A percentile compares a stretch with the other conserved stretches of the same genome.
These are phyloP conservation scores for Penicillium frequentans DNA, from an alignment of 2,329 filamentous ascomycete genomes.

Conservation along the genomic window DNA sequence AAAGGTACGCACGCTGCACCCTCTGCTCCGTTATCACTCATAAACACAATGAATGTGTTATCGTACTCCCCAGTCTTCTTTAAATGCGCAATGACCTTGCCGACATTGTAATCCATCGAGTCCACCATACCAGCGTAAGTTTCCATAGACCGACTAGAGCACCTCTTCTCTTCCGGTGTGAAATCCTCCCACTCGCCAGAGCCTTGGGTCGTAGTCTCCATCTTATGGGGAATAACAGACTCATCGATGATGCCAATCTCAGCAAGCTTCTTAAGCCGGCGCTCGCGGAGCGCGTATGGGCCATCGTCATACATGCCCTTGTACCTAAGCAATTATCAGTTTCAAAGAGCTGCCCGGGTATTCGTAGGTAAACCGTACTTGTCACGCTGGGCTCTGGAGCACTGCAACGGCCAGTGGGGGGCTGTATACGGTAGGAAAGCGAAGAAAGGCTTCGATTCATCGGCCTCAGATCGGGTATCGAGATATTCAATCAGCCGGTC, in stretches of 20 bases:
- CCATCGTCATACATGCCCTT: slow-evolving; percentile 47
- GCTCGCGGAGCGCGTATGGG: slow-evolving; percentile 46
- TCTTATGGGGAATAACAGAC: slow-evolving; percentile 9
- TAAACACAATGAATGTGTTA: slow-evolving; percentile 40
- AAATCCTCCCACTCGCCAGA: slow-evolving; percentile 16
- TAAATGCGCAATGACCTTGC: slow-evolving; percentile 33
- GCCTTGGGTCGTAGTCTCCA: slow-evolving; percentile 6
- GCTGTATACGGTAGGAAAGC: slow-evolving; percentile 50
- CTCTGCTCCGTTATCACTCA: slow-evolving; percentile 42
- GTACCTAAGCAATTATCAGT: slow-evolving; percentile 29
- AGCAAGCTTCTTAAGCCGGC: slow-evolving; percentile 46
- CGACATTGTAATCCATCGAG: slow-evolving; percentile 34
- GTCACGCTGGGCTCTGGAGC: slow-evolving; percentile 30
- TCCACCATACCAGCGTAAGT: slow-evolving; percentile 39
- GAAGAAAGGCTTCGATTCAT: slow-evolving; percentile 47
- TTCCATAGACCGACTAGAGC: slow-evolving; percentile 36
- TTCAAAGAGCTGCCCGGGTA: slow-evolving; percentile 3
- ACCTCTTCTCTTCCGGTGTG: slow-evolving; percentile 18
- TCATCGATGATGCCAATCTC: slow-evolving; percentile 42
- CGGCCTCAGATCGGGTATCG: slow-evolving; percentile 29
- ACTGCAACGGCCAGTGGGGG: slow-evolving; percentile 53
- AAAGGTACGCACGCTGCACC: slow-evolving; percentile 20
- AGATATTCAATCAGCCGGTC: slow-evolving; percentile 30
- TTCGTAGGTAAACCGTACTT: background rate
- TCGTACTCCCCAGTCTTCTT: slow-evolving; percentile 32